Evolutionary conservation across 2,329 filamentous ascomycete genomes (phyloP).

Genomic region (Microdochium nivale): DNA sequence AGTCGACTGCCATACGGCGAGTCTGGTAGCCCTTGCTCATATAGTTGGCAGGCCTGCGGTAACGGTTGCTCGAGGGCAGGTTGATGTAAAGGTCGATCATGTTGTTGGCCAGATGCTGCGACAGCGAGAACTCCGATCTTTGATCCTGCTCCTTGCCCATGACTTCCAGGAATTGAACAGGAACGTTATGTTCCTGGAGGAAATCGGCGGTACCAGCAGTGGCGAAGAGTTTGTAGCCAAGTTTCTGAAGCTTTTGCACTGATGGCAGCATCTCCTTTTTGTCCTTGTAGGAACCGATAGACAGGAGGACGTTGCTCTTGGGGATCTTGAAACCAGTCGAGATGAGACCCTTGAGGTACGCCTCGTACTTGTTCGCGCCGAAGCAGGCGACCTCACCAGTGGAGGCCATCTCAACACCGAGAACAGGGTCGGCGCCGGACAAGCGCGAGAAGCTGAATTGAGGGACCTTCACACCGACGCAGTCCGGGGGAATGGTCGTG

Average conservation of each 20-base stretch:
- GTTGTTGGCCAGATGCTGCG: constrained; percentile 94
- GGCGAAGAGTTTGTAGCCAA: constrained; percentile 93
- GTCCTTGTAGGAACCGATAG: constrained; percentile 95
- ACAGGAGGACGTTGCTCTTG: constrained; percentile 90
- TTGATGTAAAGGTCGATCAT: constrained; percentile 99
- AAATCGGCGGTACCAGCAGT: constrained; percentile 96
- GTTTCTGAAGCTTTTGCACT: constrained; percentile 76
- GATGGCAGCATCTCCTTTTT: constrained; percentile 96
- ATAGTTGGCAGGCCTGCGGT: constrained; percentile 92
- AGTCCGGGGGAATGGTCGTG: constrained; percentile 65
- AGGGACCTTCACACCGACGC: constrained; percentile 94
- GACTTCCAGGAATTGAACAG: constrained; percentile 88
- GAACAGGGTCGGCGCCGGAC: constrained; percentile 88
- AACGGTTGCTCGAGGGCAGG: constrained; percentile 96
- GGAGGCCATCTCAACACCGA: constrained; percentile 98
- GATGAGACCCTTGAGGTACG: constrained; percentile 91
- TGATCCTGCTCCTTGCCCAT: constrained; percentile 72
- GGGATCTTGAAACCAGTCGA: constrained; percentile 95
- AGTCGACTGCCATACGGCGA: constrained; percentile 93
- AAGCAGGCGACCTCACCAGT: constrained; percentile 98
- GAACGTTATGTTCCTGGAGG: constrained; percentile 83
- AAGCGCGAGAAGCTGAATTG: constrained; percentile 98
- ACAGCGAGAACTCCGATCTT: constrained; percentile 93
- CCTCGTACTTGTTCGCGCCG: constrained; percentile 91
- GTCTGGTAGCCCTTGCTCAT: constrained; percentile 98